Evolutionary conservation across 2,329 filamentous ascomycete genomes (phyloP), one percentile per base, ranked within the genome.

Genomic region (Ophiostoma ips): DNA sequence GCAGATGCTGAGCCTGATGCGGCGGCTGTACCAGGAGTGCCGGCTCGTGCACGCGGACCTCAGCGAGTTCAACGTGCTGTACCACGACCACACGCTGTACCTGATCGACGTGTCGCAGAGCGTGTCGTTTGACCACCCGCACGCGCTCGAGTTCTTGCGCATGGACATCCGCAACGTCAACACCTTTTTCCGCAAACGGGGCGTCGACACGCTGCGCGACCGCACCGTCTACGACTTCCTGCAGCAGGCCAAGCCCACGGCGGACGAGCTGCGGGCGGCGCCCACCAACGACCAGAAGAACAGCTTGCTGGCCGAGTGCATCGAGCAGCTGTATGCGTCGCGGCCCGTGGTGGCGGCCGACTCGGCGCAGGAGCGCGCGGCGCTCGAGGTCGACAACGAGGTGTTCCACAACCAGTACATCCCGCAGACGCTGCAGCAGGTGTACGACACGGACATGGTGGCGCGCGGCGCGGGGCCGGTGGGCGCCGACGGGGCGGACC

Each of bases 131-230:
- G 90, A 96, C 59, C 92, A 98, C 64, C 92, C 92, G 0, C 78
- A 87, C 52, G 90, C 86, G 2, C 73, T 94, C 30, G 90, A 96
- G 63, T 98, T 98, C 62, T 67, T 98, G 59, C 82, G 92, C 33
- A 96, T 95, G 89, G 92, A 98, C 62, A 88, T 98, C 66, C 96
- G 95, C 73, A 98, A 98, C 62, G 80, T 94, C 1, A 84, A 81
- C 19, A 87, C 94, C 64, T 98, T 94, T 68, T 98, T 96, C 77
- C 74, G 81, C 30, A 77, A 85, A 18, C 83, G 95, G 63, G 84
- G 83, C 37, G 87, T 96, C 2, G 81, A 94, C 54, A 83, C 79
- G 0, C 72, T 98, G 3, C 69, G 81, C 1, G 90, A 96, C 64
- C 79, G 84, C 31, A 70, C 75, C n/a, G 72, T 88, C 11, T 98